phyloP scores from a whole-genome alignment of 1,139 yeast genomes.

The Zygotorulaspora mrakii region DNA sequence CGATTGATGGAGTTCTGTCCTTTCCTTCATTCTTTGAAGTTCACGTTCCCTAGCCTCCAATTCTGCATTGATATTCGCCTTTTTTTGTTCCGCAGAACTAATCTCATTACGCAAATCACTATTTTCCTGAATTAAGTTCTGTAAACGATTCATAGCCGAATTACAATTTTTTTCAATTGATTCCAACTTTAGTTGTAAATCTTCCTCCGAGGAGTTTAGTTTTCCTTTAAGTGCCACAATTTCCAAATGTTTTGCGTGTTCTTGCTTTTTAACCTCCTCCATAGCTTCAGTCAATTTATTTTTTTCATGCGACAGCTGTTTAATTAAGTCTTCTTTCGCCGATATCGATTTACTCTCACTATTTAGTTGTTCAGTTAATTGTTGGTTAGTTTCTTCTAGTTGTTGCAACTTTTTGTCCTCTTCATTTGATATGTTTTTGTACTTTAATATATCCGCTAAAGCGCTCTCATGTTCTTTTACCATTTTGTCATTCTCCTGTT shows the following conservation, averaged over 20 bases:
- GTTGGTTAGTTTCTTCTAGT: constrained; percentile 26
- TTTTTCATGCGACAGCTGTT: constrained; percentile 6
- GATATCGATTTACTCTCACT: constrained; percentile 16
- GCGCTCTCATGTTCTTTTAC: constrained; percentile 23
- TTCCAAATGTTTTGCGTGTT: constrained; percentile 36
- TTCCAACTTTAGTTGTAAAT: constrained; percentile 39
- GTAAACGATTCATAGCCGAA: constrained; percentile 42
- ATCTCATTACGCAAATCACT: constrained; percentile 42
- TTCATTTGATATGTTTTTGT: constrained; percentile 29
- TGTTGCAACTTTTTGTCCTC: constrained; percentile 24
- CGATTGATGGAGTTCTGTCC: constrained; percentile 27
- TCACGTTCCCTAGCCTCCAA: constrained; percentile 41
- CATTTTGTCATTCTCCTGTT: constrained; percentile 38
- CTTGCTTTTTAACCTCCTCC: constrained; percentile 12
- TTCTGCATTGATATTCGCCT: constrained; percentile 39
- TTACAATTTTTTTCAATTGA: constrained; percentile 38
- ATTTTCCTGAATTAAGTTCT: constrained; percentile 50
- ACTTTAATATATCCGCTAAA: constrained; percentile 32
- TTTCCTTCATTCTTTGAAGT: constrained; percentile 34
- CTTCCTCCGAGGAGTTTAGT: constrained; percentile 37
- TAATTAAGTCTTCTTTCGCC: constrained; percentile 14
- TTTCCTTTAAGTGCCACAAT: constrained; percentile 38
- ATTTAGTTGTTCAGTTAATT: constrained; percentile 15
- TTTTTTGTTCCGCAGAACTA: constrained; percentile 38
- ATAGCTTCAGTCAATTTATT: constrained; percentile 13